phyloP scores from a whole-genome alignment of 225 moss, liverwort and hornwort genomes.

The Marchantia polymorpha region DNA sequence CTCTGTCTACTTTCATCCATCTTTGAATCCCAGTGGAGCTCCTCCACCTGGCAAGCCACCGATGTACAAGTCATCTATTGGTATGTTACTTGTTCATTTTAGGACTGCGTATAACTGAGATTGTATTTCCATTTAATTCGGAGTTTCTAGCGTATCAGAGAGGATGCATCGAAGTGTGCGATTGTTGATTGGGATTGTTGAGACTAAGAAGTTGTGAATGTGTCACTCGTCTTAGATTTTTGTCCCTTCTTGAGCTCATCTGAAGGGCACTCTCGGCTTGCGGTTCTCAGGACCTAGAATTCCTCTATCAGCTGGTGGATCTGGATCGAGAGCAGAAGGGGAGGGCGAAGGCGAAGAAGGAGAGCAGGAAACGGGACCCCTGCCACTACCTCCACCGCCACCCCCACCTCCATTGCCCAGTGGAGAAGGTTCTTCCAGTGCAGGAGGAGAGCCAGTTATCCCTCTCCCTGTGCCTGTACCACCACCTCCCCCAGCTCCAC shows the following conservation, averaged over 20 bases:
- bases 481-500: conserved; percentile 76
- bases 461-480: conserved; percentile 79
- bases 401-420: conserved; percentile 80
- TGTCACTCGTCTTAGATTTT: neutral
- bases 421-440: conserved; percentile 51
- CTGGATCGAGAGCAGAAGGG: conserved; percentile 27
- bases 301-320: conserved; percentile 45
- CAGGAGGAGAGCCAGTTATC: conserved; percentile 54
- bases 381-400: conserved; percentile 83
- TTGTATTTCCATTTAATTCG: neutral
- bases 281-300: conserved; percentile 48
- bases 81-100: conserved; percentile 39
- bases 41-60: conserved; percentile 99
- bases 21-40: conserved; percentile 95
- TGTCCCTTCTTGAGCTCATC: neutral
- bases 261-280: neutral
- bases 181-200: neutral
- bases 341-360: conserved; percentile 20
- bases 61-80: conserved; percentile 99
- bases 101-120: neutral
- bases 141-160: neutral
- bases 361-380: conserved; percentile 40
- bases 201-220: neutral
- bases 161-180: neutral
- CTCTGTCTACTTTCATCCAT: conserved; percentile 96